Base-by-base conservation (phyloP, 78 protist genomes). In the Dictyostelium intermedium region DNA sequence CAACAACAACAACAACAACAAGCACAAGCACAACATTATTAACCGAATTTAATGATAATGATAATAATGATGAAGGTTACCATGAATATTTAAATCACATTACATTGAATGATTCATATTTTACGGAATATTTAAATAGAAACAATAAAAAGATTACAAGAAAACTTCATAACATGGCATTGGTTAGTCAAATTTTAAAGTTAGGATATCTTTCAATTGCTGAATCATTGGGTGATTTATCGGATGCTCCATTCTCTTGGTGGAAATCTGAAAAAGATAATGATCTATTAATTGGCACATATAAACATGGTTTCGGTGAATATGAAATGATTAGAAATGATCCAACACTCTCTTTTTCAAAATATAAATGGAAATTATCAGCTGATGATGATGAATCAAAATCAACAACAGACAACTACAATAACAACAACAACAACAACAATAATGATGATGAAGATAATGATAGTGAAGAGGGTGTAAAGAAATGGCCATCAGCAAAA, bases 401-500 rank as follows among this genome's bases (percentile, higher is more conserved):
- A 10, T 20, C 39, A 35, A 23, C 10, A 16, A 25, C 6, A 23
- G n/a, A 23, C n/a, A 18, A 5, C 69, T 1, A 77, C 69, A 2
- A 37, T 30, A 18, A 16, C 20, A 25, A 37, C 53, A 25, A 30
- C 10, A 5, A 45, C 18, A 0, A 43, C 11, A 18, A 4, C 1
- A 34, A 23, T 16, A 30, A 41, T 13, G 60, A n/a, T 11, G 73
- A 18, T 6, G 93, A 76, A 0, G 91, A 39, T 16, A n/a, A 77
- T 25, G 5, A 25, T 5, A 20, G 8, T 8, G 23, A 84, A 8
- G 72, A 34, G 1, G 20, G 10, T 18, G 43, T 39, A 25, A 30
- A 66, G 41, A 30, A 79, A 37, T 92, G 96, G 96, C 96, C 96
- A 35, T 85, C 96, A 0, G 37, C 93, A n/a, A 92, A 92, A 73